These are phyloP conservation scores for Xylariaceae sp. DNA, from an alignment of 2,329 filamentous ascomycete genomes.

Conservation along the genomic window DNA sequence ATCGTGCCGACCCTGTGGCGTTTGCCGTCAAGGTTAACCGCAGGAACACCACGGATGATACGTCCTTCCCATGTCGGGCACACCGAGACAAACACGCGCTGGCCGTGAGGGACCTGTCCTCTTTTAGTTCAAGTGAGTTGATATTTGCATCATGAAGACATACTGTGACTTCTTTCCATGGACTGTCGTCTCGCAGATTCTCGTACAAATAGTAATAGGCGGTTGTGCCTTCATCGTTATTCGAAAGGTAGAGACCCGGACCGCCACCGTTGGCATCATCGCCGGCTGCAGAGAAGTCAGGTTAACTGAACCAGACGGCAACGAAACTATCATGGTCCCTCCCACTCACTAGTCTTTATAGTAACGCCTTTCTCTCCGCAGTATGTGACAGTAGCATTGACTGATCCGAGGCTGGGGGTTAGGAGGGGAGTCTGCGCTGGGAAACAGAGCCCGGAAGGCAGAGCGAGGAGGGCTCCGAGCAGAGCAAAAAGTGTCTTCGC, in stretches of 20 bases:
- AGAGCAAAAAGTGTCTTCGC: background rate
- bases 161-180: conserved; percentile 27
- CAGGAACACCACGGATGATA: conserved; percentile 21
- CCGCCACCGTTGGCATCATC: conserved; percentile 19
- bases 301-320: background rate
- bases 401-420: background rate
- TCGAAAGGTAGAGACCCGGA: conserved; percentile 22
- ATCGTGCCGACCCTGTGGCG: conserved; percentile 24
- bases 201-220: conserved; percentile 25
- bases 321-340: background rate
- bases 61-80: conserved; percentile 24
- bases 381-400: conserved; percentile 5
- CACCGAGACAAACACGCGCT: conserved; percentile 23
- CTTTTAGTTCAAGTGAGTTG: background rate
- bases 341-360: conserved; percentile 13
- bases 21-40: conserved; percentile 19
- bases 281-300: conserved; percentile 7
- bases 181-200: conserved; percentile 22
- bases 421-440: background rate
- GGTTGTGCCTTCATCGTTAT: conserved; percentile 19
- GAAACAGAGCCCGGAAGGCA: background rate
- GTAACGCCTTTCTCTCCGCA: conserved; percentile 4
- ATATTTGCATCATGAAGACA: conserved; percentile 1
- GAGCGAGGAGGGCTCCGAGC: background rate
- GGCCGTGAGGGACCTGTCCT: conserved; percentile 18